Conservation (phyloP, 768 basidiomycete genomes). For the Psilocybe sp. region DNA sequence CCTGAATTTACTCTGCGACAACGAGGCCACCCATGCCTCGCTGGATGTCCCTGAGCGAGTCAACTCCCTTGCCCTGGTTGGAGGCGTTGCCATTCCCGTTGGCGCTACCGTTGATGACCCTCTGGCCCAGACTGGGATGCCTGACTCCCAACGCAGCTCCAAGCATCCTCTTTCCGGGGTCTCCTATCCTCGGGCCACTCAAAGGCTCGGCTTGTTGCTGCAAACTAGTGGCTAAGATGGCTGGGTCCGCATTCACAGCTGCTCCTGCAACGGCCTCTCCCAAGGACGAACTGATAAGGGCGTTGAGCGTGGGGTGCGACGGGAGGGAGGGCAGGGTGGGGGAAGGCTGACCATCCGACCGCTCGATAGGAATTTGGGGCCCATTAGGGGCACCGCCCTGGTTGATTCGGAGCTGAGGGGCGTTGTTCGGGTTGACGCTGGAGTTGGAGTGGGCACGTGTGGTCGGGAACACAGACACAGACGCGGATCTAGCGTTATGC, state of each 20-base stretch:
- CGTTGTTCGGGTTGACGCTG: constrained; percentile 30
- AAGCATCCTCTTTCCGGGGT: constrained; percentile 87
- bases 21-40: constrained; percentile 73
- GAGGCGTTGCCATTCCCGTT: constrained; percentile 33
- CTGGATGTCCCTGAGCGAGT: constrained; percentile 67
- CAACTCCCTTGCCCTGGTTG: constrained; percentile 41
- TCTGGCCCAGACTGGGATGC: constrained; percentile 70
- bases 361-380: constrained; percentile 50
- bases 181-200: constrained; percentile 79
- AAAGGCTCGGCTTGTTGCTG: constrained; percentile 33
- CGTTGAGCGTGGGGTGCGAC: constrained; percentile 80
- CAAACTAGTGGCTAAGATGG: constrained; percentile 59
- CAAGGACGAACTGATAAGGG: constrained; percentile 77
- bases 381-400: constrained; percentile 26
- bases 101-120: constrained; percentile 44
- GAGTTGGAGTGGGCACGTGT: constrained; percentile 44
- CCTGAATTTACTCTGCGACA: constrained; percentile 60
- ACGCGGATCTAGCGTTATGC: constrained; percentile 67
- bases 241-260: constrained; percentile 51
- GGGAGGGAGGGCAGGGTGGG: constrained; percentile 81
- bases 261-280: constrained; percentile 47
- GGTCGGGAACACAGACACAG: constrained; percentile 61
- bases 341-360: constrained; percentile 59
- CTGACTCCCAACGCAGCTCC: constrained; percentile 82
- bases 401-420: constrained; percentile 26